Evolutionary conservation across 305 asterid species (phyloP).

Genomic region (Coffea humblotiana): DNA sequence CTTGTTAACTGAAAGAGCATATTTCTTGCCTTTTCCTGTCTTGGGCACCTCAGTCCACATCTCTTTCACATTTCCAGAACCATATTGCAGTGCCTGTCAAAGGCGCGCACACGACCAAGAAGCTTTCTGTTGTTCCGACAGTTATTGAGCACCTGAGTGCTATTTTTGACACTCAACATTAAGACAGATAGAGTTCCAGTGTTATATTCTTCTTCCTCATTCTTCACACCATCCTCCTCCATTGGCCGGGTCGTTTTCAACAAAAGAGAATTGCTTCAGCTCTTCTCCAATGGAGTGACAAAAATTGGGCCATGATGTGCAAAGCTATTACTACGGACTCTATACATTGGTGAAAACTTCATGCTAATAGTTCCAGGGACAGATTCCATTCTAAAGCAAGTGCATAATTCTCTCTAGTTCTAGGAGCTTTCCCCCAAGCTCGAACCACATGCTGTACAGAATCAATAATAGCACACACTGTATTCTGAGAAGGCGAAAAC

Average conservation of each 20-base stretch:
- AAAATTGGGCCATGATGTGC: background rate
- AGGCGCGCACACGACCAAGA: slow-evolving; percentile 90
- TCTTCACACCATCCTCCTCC: slow-evolving; percentile 32
- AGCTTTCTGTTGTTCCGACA: slow-evolving; percentile 93
- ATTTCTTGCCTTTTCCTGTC: slow-evolving; percentile 96
- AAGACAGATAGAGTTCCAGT: slow-evolving; percentile 89
- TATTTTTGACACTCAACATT: slow-evolving; percentile 93
- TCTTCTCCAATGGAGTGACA: background rate
- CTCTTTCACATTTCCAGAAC: slow-evolving; percentile 92
- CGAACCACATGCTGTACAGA: too few relatives aligned
- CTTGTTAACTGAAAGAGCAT: slow-evolving; percentile 87
- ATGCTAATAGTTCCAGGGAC: too few relatives aligned
- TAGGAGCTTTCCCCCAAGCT: too few relatives aligned
- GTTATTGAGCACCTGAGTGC: slow-evolving; percentile 96
- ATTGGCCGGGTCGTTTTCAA: background rate
- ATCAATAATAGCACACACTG: too few relatives aligned
- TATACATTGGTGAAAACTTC: too few relatives aligned
- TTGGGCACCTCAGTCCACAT: slow-evolving; percentile 99
- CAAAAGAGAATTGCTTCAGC: background rate
- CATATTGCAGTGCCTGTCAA: slow-evolving; percentile 97
- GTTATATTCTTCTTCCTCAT: slow-evolving; percentile 95
- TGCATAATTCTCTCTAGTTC: too few relatives aligned
- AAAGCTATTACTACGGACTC: too few relatives aligned
- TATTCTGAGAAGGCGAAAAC: too few relatives aligned
- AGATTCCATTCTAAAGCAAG: too few relatives aligned